phyloP scores from a whole-genome alignment of 169 alveolate genomes.

The Fabrea salina region DNA sequence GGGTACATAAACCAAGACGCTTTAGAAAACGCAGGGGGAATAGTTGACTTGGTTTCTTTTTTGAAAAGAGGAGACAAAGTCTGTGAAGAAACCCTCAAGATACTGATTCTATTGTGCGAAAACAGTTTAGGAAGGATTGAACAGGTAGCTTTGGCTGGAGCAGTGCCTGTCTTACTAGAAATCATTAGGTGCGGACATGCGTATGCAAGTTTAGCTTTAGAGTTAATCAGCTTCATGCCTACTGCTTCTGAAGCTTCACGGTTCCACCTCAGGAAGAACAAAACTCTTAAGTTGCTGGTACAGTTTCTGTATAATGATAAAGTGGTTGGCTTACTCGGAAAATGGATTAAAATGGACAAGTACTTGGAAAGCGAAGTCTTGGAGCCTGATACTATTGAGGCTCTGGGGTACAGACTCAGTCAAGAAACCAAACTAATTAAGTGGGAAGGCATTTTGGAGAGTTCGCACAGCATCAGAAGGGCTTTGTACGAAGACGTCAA shows the following conservation, averaged over 20 bases:
- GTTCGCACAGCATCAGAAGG: conserved; percentile 2
- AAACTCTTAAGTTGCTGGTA: background rate
- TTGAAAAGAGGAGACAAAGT: background rate
- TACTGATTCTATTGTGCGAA: background rate
- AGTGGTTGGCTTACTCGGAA: background rate
- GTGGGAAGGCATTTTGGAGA: conserved; percentile 24
- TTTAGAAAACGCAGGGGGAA: background rate
- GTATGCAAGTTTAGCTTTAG: background rate
- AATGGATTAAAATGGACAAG: background rate
- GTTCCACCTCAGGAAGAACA: background rate
- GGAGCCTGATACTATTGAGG: background rate
- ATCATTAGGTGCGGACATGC: background rate
- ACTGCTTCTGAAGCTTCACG: background rate
- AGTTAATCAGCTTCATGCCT: background rate
- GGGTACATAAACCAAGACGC: background rate
- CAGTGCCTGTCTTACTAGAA: background rate
- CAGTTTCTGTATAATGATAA: background rate
- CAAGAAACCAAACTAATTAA: conserved; percentile 24
- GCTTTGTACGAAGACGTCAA: conserved; percentile 1
- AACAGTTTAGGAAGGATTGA: background rate
- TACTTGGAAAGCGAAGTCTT: background rate
- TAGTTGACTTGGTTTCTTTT: background rate
- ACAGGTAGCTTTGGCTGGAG: background rate
- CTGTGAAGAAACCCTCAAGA: background rate
- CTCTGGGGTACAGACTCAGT: background rate